Evolutionary conservation across 2,329 filamentous ascomycete species (phyloP).

Genomic region (Chrysosporium keratinophilum): DNA sequence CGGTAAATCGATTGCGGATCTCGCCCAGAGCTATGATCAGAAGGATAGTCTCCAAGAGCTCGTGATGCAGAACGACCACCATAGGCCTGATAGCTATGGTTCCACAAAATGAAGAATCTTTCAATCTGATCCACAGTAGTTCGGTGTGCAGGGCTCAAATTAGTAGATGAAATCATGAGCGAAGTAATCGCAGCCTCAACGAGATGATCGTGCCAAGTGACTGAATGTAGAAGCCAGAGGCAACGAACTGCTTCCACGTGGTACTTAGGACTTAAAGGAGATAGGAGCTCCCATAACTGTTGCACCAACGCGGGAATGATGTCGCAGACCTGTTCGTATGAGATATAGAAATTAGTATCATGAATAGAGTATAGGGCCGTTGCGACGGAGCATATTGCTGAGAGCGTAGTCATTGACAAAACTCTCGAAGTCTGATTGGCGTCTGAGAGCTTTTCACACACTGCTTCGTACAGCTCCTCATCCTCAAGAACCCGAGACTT

Average conservation of each 20-base stretch:
- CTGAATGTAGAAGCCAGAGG: slow-evolving; percentile 73
- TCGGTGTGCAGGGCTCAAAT: slow-evolving; percentile 20
- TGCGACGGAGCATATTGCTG: slow-evolving; percentile 41
- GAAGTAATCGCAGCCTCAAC: slow-evolving; percentile 69
- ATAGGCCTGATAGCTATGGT: slow-evolving; percentile 33
- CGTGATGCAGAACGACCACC: slow-evolving; percentile 26
- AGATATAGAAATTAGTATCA: slow-evolving; percentile 28
- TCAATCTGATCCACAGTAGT: slow-evolving; percentile 30
- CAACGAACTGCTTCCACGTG: slow-evolving; percentile 85
- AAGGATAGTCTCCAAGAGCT: slow-evolving; percentile 14
- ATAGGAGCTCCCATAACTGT: slow-evolving; percentile 69
- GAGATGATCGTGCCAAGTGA: slow-evolving; percentile 57
- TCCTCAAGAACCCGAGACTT: slow-evolving; percentile 29
- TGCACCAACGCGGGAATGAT: slow-evolving; percentile 59
- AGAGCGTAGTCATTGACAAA: slow-evolving; percentile 29
- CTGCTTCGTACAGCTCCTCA: slow-evolving; percentile 28
- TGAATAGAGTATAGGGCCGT: slow-evolving; percentile 32
- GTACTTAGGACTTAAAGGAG: slow-evolving; percentile 75
- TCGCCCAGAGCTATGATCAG: slow-evolving; percentile 6
- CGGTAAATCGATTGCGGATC: slow-evolving; percentile 28
- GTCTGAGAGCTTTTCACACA: slow-evolving; percentile 22
- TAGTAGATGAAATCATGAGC: slow-evolving; percentile 50
- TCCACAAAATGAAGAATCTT: slow-evolving; percentile 35
- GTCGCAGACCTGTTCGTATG: slow-evolving; percentile 42
- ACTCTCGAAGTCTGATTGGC: slow-evolving; percentile 19